A percentile compares a stretch with the other conserved stretches of the same genome.
Evolutionary conservation across 768 basidiomycete genomes (phyloP).

Genomic region (Tricholoma matsutake): DNA sequence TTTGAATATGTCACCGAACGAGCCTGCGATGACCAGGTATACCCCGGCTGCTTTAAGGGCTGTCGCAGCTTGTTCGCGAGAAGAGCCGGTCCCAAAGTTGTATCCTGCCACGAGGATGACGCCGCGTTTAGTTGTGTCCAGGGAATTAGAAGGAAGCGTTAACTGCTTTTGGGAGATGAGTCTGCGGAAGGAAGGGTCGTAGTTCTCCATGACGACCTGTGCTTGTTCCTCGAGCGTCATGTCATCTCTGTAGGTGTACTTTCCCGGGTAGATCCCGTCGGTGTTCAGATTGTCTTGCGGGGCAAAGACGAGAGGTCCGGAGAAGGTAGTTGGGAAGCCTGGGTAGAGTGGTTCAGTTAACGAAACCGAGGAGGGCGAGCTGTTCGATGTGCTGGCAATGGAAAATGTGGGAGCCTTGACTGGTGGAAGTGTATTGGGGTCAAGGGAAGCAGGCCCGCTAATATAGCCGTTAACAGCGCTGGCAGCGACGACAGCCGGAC

Average conservation of each 20-base stretch:
- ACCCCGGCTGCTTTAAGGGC: slow-evolving; percentile 93
- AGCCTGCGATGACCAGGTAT: slow-evolving; percentile 93
- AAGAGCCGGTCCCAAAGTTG: slow-evolving; percentile 99
- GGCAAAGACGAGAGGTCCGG: slow-evolving; percentile 84
- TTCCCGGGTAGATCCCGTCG: slow-evolving; percentile 97
- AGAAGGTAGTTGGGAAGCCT: slow-evolving; percentile 81
- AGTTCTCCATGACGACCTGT: slow-evolving; percentile 99
- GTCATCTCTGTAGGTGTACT: slow-evolving; percentile 99
- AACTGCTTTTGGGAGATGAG: slow-evolving; percentile 55
- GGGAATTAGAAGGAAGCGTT: slow-evolving; percentile 16
- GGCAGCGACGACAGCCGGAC: slow-evolving; percentile 95
- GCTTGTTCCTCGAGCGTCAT: slow-evolving; percentile 94
- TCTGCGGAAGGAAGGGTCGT: slow-evolving; percentile 83
- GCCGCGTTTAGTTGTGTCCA: slow-evolving; percentile 46
- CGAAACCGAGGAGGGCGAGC: slow-evolving; percentile 25
- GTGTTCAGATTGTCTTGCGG: slow-evolving; percentile 99
- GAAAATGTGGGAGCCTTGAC: slow-evolving; percentile 56
- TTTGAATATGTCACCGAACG: slow-evolving; percentile 99
- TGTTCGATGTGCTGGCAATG: slow-evolving; percentile 33
- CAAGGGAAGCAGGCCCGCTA: slow-evolving; percentile 71
- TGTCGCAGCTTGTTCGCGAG: slow-evolving; percentile 97
- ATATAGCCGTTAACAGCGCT: slow-evolving; percentile 93
- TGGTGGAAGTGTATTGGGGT: slow-evolving; percentile 49
- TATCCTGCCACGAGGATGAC: slow-evolving; percentile 88
- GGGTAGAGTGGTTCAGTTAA: slow-evolving; percentile 64